Conservation (phyloP, 345 rosid species). For the Turnera subulata region DNA sequence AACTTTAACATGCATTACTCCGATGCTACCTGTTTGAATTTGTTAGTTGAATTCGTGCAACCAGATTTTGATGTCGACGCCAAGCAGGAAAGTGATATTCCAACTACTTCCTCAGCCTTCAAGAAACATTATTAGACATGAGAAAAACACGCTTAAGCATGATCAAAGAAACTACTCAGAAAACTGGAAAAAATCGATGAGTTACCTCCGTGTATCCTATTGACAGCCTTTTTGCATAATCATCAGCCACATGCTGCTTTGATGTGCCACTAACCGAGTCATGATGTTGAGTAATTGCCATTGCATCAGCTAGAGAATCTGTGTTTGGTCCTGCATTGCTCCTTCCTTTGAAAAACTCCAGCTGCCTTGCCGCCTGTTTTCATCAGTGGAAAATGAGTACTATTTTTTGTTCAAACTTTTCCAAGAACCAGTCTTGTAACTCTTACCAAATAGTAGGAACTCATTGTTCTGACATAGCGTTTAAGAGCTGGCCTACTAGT, state of each 20-base stretch:
- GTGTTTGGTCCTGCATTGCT: slow-evolving; percentile 32
- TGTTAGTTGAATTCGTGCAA: slow-evolving; percentile 17
- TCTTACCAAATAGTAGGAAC: slow-evolving; percentile 47
- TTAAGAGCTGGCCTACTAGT: slow-evolving; percentile 47
- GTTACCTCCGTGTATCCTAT: slow-evolving; percentile 45
- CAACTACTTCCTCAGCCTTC: slow-evolving; percentile 45
- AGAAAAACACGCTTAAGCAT: slow-evolving; percentile 1
- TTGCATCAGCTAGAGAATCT: slow-evolving; percentile 47
- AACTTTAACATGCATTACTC: neutral
- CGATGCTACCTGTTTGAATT: slow-evolving; percentile 38
- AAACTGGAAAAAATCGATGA: neutral
- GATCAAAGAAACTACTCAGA: slow-evolving; percentile 1
- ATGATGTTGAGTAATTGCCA: slow-evolving; percentile 49
- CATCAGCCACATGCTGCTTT: slow-evolving; percentile 52
- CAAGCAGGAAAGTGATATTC: slow-evolving; percentile 38
- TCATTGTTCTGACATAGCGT: slow-evolving; percentile 44
- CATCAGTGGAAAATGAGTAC: neutral
- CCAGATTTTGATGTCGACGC: slow-evolving; percentile 26
- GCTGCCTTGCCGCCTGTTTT: slow-evolving; percentile 49
- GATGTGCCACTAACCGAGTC: slow-evolving; percentile 47
- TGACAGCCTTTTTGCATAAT: slow-evolving; percentile 42
- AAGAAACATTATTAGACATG: slow-evolving; percentile 3
- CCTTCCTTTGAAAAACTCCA: slow-evolving; percentile 42
- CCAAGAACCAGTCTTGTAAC: neutral
- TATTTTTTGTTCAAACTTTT: neutral